Conservation (phyloP, 2,329 filamentous ascomycete genomes). For the Alternaria gansuensis region DNA sequence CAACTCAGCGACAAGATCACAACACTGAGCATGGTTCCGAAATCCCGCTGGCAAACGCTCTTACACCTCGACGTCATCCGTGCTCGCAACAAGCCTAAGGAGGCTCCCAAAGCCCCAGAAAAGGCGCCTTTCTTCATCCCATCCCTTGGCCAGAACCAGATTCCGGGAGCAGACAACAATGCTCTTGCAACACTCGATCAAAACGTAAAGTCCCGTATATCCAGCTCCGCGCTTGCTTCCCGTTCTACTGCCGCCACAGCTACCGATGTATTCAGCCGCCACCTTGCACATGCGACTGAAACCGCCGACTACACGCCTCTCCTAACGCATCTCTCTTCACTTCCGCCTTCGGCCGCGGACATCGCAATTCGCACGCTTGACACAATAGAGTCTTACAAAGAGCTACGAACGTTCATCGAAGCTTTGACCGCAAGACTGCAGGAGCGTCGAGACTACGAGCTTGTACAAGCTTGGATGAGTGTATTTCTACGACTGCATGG, state of each 20-base stretch:
- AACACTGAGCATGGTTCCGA: constrained; percentile 88
- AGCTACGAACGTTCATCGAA: constrained; percentile 80
- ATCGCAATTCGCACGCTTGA: constrained; percentile 86
- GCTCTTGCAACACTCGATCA: constrained; percentile 24
- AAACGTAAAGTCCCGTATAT: constrained; percentile 45
- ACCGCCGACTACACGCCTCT: constrained; percentile 72
- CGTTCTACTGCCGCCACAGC: constrained; percentile 41
- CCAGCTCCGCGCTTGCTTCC: constrained; percentile 45
- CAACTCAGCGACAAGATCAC: constrained; percentile 85
- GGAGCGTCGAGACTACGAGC: constrained; percentile 83
- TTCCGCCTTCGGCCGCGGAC: constrained; percentile 86
- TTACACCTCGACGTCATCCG: constrained; percentile 90
- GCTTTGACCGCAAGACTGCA: constrained; percentile 77
- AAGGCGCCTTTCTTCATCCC: constrained; percentile 97
- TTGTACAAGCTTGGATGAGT: constrained; percentile 96
- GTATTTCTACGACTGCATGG: constrained; percentile 86
- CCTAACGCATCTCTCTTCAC: constrained; percentile 78
- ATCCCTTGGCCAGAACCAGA: constrained; percentile 60
- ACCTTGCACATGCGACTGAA: constrained; percentile 58
- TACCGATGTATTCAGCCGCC: constrained; percentile 58
- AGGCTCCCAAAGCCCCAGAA: constrained; percentile 88
- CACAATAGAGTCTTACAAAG: constrained; percentile 64
- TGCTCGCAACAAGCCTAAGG: constrained; percentile 91
- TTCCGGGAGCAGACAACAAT: constrained; percentile 25
- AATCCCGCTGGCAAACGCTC: constrained; percentile 91